Conservation (phyloP, 140 eudicot species). For the Cichorium intybus region DNA sequence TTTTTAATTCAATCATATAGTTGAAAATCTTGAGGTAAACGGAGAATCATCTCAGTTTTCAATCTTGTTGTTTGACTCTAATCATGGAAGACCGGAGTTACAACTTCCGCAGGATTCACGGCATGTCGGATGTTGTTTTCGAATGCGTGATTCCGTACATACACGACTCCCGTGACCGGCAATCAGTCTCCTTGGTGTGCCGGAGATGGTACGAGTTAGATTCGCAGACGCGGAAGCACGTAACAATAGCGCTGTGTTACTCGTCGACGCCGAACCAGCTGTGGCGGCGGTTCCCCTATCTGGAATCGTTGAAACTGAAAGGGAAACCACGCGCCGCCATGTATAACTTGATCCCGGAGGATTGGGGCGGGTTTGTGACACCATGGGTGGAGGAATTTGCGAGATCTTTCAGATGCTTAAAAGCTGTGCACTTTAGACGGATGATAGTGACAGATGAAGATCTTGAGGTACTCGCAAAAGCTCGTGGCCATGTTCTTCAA, state of each 20-base stretch:
- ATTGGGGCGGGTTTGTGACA: slow-evolving; percentile 83
- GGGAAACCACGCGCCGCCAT: slow-evolving; percentile 97
- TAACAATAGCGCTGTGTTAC: slow-evolving; percentile 79
- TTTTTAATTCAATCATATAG: neutral
- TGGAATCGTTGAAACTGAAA: slow-evolving; percentile 72
- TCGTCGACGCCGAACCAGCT: slow-evolving; percentile 63
- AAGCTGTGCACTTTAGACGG: slow-evolving; percentile 65
- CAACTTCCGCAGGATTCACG: slow-evolving; percentile 4
- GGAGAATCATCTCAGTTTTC: neutral
- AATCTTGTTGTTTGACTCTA: neutral
- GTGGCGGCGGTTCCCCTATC: slow-evolving; percentile 50
- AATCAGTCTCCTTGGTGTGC: slow-evolving; percentile 59
- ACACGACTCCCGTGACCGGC: slow-evolving; percentile 57
- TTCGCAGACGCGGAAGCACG: slow-evolving; percentile 67
- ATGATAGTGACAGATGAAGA: slow-evolving; percentile 82
- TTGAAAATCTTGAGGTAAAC: neutral
- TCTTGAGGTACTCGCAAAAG: slow-evolving; percentile 46
- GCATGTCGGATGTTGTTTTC: slow-evolving; percentile 47
- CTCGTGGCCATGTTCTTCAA: slow-evolving; percentile 42
- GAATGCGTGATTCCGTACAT: slow-evolving; percentile 75
- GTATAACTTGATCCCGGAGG: slow-evolving; percentile 91
- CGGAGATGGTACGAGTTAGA: slow-evolving; percentile 68
- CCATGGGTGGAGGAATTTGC: slow-evolving; percentile 74
- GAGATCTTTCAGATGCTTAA: slow-evolving; percentile 42
- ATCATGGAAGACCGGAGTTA: slow-evolving; percentile 19